Base-by-base conservation (phyloP, 2,329 filamentous ascomycete genomes). In the Aspergillus neoniger region DNA sequence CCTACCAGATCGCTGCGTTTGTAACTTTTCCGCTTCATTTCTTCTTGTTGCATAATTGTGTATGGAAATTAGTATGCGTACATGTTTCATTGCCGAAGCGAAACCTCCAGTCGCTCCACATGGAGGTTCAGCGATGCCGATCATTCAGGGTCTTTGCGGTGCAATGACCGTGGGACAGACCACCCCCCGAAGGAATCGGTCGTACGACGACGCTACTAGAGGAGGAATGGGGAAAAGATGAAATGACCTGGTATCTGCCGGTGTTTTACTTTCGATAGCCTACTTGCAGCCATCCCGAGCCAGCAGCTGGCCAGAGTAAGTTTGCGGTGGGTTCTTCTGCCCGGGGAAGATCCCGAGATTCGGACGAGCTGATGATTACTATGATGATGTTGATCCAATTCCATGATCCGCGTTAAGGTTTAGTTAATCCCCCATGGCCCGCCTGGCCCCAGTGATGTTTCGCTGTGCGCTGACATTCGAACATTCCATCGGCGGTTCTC, bases 81-180 rank as follows among this genome's bases (percentile, higher is more conserved):
- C 53, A 59, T 59, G 61, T 67, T 61, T 64, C 61, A 61, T 58
- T 57, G 56, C 49, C 49, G 54, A 61, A 52, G 51, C 54, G 55
- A 61, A 62, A 25, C 48, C 41, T 50, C 55, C 52, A 55, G 19
- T 9, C 10, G 47, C 59, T 58, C 63, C 64, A 63, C 65, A 62
- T 60, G 58, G 58, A 58, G 56, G 61, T 59, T 61, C 57, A 65
- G 57, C 62, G 58, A 54, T 49, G 66, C 36, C 62, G 67, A 69
- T 71, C 67, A 65, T 51, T 53, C 53, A 62, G 59, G 61, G 62
- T 62, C 60, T 63, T 60, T 61, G 58, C 58, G 58, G 56, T 50
- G 58, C 17, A 50, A 55, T 38, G 57, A 59, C 30, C 55, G 62
- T 64, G 56, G 51, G 53, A 55, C 52, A 53, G 55, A 55, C 57